Evolutionary conservation across 805 yeast genomes (phyloP), one percentile per base, ranked within the genome.

Genomic region (Metschnikowia lunata): DNA sequence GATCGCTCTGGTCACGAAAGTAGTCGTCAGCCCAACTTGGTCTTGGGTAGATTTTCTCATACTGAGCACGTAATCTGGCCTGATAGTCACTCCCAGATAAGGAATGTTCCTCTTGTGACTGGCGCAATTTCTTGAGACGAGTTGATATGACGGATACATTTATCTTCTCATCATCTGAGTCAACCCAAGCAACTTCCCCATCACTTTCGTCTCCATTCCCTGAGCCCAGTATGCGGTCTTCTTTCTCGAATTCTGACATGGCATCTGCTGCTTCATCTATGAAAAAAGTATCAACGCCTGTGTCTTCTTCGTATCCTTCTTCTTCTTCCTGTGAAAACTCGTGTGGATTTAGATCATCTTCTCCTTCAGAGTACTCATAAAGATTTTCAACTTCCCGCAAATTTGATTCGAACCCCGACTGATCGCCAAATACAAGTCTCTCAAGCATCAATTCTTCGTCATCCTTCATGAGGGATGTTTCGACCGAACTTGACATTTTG

Each of bases 381-480:
- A 82, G 67, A 49, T 82, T 74, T 52, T 83, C 88, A 40, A 81
- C 67, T 46, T 76, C 74, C 44, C 75, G 80, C 58, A 88, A 69
- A 47, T 82, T 84, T 29, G 63, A 59, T 56, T 82, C 86, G 66
- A 85, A 84, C 28, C 91, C 85, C 43, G 80, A 85, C 4, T 74
- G 55, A 60, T 93, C 98, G 12, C 99, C 98, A 66, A 93, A 90
- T 4, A 93, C 96, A 11, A 88, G 72, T 61, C 79, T 85, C 50
- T 90, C 96, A 40, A 93, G 75, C 44, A 69, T 76, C 35, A 82
- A 55, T 63, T 93, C 99, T 61, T 88, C 97, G 40, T 78, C 83
- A 61, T 87, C 95, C 54, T 93, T 91, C 29, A 38, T 3, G 23
- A 18, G 23, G 23, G 23, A 18, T 18, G 23, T 18, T 18, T 18